A percentile compares a stretch with the other conserved stretches of the same genome.
Evolutionary conservation across 139 green algal genomes (phyloP).

Genomic region (Mesotaenium endlicherianum): DNA sequence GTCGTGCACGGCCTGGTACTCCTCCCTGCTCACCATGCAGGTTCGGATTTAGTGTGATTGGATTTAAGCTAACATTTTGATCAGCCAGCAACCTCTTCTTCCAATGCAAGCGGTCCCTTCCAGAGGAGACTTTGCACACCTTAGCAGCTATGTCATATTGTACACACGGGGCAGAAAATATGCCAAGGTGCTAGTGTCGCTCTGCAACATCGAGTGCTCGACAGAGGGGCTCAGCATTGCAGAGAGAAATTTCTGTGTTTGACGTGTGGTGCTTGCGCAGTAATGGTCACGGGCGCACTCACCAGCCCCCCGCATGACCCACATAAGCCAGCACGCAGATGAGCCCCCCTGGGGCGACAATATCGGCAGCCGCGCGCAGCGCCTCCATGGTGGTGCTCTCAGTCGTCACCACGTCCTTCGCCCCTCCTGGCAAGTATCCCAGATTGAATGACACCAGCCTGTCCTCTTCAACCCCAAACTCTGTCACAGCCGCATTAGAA

Average conservation of each 20-base stretch:
- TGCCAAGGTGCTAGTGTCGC: neutral
- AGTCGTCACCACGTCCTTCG: slow-evolving; percentile 21
- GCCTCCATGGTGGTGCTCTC: slow-evolving; percentile 16
- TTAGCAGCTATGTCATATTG: neutral
- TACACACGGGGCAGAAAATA: neutral
- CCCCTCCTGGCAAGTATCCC: slow-evolving; percentile 33
- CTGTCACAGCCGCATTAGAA: neutral
- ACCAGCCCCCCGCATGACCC: slow-evolving; percentile 28
- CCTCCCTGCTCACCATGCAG: slow-evolving; percentile 17
- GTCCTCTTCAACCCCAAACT: neutral
- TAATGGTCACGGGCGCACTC: neutral
- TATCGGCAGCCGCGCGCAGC: neutral
- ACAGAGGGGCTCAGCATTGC: neutral
- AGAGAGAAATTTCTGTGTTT: neutral
- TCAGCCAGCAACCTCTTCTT: neutral
- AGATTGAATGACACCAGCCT: slow-evolving; percentile 46
- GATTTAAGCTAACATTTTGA: neutral
- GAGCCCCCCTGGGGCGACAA: slow-evolving; percentile 20
- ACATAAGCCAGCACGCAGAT: slow-evolving; percentile 40
- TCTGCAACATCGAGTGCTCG: neutral
- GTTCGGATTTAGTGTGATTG: neutral
- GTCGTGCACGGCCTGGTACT: slow-evolving; percentile 13
- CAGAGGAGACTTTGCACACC: neutral
- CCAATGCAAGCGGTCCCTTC: neutral
- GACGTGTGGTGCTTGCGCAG: neutral